Base-by-base conservation (phyloP, 208 protist genomes). In the Trypanosoma avium region DNA sequence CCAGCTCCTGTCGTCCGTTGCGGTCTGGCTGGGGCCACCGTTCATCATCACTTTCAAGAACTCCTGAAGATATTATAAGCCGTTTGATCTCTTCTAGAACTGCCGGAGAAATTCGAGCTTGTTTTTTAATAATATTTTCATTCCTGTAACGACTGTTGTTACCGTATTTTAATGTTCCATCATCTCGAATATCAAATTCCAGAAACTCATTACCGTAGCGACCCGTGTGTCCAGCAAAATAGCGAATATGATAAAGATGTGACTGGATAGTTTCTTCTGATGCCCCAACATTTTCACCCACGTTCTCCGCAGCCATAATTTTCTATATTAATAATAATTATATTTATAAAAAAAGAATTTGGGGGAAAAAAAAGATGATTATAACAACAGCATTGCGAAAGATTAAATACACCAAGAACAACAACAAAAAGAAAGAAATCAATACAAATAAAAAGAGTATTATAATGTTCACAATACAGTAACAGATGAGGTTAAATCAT, bases 131-230 rank as follows among this genome's bases (percentile, higher is more conserved):
- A 55, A 92, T 92, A 56, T 88, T 88, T 55, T 96, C 90, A 30
- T 93, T 96, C 49, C 87, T 70, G 73, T 96, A 96, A 22, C 85
- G 80, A 59, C 86, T 96, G 65, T 92, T 92, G 59, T 96, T 96
- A 4, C 84, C 82, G 45, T 96, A 96, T 70, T 89, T 87, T 21
- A 96, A 71, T 9, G 75, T 82, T 27, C 90, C 90, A 56, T 86
- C 84, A 22, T 90, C 81, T 19, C 82, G 65, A 33, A 96, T 73
- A 29, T 92, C 85, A 58, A 93, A 96, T 54, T 96, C 86, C 0
- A 93, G 62, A 72, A 96, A 93, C 73, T 96, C 86, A 58, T 92
- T 93, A n/a, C 90, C 90, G 64, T 93, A 93, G 22, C 87, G 81
- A 26, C 90, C 90, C 12, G 81, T 88, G 60, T 96, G 90, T 1